Percentiles rank a stretch among this genome's conserved stretches.
These are phyloP conservation scores for Colletotrichum eleusines DNA, from an alignment of 2,329 filamentous ascomycete genomes.

Conservation along the genomic window DNA sequence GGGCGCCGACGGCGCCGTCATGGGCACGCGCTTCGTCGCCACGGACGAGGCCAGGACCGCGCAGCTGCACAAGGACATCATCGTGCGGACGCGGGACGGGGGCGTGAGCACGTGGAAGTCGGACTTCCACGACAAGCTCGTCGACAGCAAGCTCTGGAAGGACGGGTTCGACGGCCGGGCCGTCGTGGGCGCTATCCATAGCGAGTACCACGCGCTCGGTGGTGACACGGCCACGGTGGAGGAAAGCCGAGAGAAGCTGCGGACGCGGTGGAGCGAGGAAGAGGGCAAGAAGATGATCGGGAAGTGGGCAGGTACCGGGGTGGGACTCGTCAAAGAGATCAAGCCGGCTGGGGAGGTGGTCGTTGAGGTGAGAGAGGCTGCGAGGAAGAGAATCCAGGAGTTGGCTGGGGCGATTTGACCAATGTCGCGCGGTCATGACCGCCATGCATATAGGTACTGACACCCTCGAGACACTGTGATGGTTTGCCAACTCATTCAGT, in stretches of 20 bases:
- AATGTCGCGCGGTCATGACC: no score
- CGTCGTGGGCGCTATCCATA: conserved; percentile 55
- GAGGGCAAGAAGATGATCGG: conserved; percentile 49
- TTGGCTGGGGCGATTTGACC: conserved; percentile 44
- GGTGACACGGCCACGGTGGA: conserved; percentile 45
- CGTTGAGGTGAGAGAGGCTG: conserved; percentile 54
- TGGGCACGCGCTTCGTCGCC: conserved; percentile 62
- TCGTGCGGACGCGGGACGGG: conserved; percentile 58
- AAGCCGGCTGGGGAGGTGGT: conserved; percentile 59
- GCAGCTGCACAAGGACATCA: conserved; percentile 54
- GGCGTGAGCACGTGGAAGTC: conserved; percentile 62
- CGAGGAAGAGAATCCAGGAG: conserved; percentile 51
- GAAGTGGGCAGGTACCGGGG: conserved; percentile 59
- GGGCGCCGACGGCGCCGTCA: conserved; percentile 58
- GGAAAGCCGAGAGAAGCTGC: conserved; percentile 55
- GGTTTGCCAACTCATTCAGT: neutral
- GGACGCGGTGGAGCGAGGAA: conserved; percentile 53
- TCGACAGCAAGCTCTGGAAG: conserved; percentile 55
- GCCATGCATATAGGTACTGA: neutral
- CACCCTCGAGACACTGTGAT: neutral
- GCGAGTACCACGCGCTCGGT: conserved; percentile 50
- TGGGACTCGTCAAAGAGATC: conserved; percentile 58
- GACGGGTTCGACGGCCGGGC: conserved; percentile 59
- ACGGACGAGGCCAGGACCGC: conserved; percentile 58
- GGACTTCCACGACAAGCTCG: conserved; percentile 58